Percentiles rank a stretch among this genome's conserved stretches.
phyloP scores from a whole-genome alignment of 2,329 filamentous ascomycete genomes.

The Colletotrichum horii region DNA sequence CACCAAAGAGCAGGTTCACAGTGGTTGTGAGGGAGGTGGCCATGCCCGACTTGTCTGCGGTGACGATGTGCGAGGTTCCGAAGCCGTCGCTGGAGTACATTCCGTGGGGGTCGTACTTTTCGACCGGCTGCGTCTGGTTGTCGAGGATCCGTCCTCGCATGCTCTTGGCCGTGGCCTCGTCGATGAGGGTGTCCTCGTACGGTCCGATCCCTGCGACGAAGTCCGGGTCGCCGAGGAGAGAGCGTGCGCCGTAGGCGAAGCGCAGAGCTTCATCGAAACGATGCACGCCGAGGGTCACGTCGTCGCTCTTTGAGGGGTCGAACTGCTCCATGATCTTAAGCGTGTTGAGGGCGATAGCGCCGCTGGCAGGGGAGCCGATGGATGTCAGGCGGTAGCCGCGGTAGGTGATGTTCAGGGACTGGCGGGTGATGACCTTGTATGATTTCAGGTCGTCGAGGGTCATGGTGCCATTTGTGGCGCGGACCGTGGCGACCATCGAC shows the following conservation, averaged over 20 bases:
- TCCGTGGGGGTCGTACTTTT: constrained; percentile 73
- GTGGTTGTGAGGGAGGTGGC: constrained; percentile 86
- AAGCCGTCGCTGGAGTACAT: constrained; percentile 72
- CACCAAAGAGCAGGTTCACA: constrained; percentile 86
- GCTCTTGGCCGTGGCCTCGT: constrained; percentile 58
- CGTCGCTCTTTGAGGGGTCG: constrained; percentile 54
- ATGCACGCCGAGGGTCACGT: constrained; percentile 75
- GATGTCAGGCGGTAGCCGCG: constrained; percentile 73
- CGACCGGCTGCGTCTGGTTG: constrained; percentile 70
- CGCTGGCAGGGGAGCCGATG: constrained; percentile 78
- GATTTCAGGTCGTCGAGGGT: constrained; percentile 76
- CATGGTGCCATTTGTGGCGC: constrained; percentile 80
- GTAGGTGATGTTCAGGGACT: constrained; percentile 69
- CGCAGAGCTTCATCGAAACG: constrained; percentile 86
- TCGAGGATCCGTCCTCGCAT: constrained; percentile 76
- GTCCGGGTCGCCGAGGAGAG: constrained; percentile 81
- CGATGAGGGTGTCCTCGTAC: constrained; percentile 74
- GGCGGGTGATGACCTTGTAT: constrained; percentile 72
- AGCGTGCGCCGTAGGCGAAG: constrained; percentile 83
- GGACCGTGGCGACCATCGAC: constrained; percentile 73
- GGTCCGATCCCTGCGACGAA: constrained; percentile 69
- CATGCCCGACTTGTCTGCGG: constrained; percentile 75
- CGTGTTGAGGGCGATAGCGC: constrained; percentile 74
- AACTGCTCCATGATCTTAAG: constrained; percentile 88
- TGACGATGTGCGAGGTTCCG: constrained; percentile 76